These are phyloP conservation scores for Elaeagnus macrophylla DNA, from an alignment of 306 rosid genomes.

Conservation along the genomic window DNA sequence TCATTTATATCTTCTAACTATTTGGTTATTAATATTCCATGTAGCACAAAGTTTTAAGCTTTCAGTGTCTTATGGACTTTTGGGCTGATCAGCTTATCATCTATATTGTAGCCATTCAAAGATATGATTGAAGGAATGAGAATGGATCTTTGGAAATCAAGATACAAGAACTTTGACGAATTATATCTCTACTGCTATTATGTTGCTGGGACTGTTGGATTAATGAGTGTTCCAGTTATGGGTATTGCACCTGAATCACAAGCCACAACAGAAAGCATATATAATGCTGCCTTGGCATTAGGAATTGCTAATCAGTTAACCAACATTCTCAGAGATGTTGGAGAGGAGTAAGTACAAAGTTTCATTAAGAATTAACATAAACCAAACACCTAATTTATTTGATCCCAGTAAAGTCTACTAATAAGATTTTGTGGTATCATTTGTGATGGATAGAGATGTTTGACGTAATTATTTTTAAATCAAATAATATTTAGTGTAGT, in stretches of 20 bases:
- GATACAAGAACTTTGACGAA: slow-evolving; percentile 80
- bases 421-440: too few species aligned
- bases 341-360: slow-evolving; percentile 96
- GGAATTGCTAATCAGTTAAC: slow-evolving; percentile 98
- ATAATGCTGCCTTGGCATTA: slow-evolving; percentile 86
- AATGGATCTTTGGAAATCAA: slow-evolving; percentile 70
- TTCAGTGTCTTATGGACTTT: neutral
- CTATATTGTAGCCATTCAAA: slow-evolving; percentile 62
- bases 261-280: slow-evolving; percentile 68
- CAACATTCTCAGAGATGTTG: slow-evolving; percentile 91
- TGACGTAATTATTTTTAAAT: too few species aligned
- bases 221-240: slow-evolving; percentile 99
- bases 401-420: neutral
- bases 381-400: neutral
- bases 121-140: slow-evolving; percentile 99
- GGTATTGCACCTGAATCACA: slow-evolving; percentile 72
- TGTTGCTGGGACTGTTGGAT: slow-evolving; percentile 97
- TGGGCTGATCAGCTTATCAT: slow-evolving; percentile 5
- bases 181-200: slow-evolving; percentile 91
- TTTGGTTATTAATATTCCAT: too few species aligned
- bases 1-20: too few species aligned
- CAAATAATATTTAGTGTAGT: too few species aligned
- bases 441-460: too few species aligned
- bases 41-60: neutral
- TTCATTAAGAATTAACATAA: too few species aligned